These are phyloP conservation scores for Arthrobotrys conoides DNA, from an alignment of 2,329 filamentous ascomycete species.

Conservation along the genomic window DNA sequence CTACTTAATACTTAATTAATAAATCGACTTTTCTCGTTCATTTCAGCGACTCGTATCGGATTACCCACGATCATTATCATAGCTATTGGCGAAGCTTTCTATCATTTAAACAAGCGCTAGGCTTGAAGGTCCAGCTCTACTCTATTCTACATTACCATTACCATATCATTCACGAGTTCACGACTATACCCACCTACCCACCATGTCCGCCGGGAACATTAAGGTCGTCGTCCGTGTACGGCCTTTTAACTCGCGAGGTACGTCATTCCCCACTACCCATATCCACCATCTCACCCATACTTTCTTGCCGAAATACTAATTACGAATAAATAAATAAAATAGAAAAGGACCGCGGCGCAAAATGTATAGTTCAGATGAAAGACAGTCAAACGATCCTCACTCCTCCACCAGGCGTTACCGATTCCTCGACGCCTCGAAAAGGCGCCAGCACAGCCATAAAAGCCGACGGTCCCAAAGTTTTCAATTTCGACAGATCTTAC, in stretches of 20 bases:
- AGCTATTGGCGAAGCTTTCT: conserved; percentile 25
- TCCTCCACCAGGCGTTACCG: conserved; percentile 74
- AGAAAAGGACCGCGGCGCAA: conserved; percentile 92
- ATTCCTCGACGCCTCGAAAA: conserved; percentile 67
- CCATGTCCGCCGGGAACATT: conserved; percentile 79
- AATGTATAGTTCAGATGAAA: conserved; percentile 98
- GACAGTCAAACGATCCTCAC: conserved; percentile 88
- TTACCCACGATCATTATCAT: conserved; percentile 14
- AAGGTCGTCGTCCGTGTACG: conserved; percentile 98
- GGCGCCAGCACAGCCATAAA: conserved; percentile 75
- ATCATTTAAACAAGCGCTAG: conserved; percentile 15
- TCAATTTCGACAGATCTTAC: conserved; percentile 97
- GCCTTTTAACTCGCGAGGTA: conserved; percentile 96
- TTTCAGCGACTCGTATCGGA: conserved; percentile 9
- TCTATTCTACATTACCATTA: background rate
- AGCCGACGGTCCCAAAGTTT: conserved; percentile 81
- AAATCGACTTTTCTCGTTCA: background rate
- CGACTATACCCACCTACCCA: conserved; percentile 13
- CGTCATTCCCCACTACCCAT: conserved; percentile 29
- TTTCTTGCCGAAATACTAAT: background rate
- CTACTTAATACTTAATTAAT: background rate
- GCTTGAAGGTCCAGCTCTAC: conserved; percentile 15
- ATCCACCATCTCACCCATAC: conserved; percentile 2
- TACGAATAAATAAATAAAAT: conserved; percentile 36
- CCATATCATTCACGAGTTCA: background rate